phyloP scores from a whole-genome alignment of 2,329 filamentous ascomycete species.

The Phialocephala sp. region DNA sequence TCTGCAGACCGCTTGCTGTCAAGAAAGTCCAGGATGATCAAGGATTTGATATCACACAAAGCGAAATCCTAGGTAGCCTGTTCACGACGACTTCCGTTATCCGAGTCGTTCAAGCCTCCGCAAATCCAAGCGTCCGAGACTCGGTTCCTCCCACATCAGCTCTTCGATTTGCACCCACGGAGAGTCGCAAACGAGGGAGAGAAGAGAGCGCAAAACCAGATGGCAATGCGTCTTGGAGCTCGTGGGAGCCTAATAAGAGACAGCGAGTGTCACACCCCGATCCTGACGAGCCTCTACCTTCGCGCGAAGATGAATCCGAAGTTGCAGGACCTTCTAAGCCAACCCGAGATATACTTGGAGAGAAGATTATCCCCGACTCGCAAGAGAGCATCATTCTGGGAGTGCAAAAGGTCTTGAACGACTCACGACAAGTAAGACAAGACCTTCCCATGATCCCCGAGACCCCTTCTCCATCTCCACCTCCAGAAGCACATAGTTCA shows the following conservation, averaged over 20 bases:
- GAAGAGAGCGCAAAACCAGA: conserved; percentile 26
- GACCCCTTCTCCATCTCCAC: conserved; percentile 32
- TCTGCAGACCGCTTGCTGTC: conserved; percentile 38
- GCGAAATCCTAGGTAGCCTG: conserved; percentile 38
- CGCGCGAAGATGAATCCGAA: conserved; percentile 35
- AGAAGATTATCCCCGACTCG: conserved; percentile 37
- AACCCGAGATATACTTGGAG: conserved; percentile 17
- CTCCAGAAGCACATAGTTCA: conserved; percentile 12
- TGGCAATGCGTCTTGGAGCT: conserved; percentile 17
- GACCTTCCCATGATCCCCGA: conserved; percentile 30
- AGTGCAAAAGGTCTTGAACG: conserved; percentile 17
- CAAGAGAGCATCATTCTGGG: conserved; percentile 33
- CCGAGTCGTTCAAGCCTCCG: conserved; percentile 39
- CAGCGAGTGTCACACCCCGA: conserved; percentile 35
- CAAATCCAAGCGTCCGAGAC: conserved; percentile 36
- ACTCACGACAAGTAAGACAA: conserved; percentile 34
- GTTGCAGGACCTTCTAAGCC: conserved; percentile 6
- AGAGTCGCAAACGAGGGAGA: conserved; percentile 36
- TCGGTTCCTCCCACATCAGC: conserved; percentile 43
- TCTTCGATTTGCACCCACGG: conserved; percentile 37
- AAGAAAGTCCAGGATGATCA: conserved; percentile 43
- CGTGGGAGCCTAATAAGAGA: conserved; percentile 38
- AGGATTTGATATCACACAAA: conserved; percentile 41
- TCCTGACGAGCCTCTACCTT: conserved; percentile 41
- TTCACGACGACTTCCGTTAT: conserved; percentile 38